Evolutionary conservation across 1,284 basidiomycete species (phyloP), one percentile per base, ranked within the genome.

Genomic region (Pseudozyma sp.): DNA sequence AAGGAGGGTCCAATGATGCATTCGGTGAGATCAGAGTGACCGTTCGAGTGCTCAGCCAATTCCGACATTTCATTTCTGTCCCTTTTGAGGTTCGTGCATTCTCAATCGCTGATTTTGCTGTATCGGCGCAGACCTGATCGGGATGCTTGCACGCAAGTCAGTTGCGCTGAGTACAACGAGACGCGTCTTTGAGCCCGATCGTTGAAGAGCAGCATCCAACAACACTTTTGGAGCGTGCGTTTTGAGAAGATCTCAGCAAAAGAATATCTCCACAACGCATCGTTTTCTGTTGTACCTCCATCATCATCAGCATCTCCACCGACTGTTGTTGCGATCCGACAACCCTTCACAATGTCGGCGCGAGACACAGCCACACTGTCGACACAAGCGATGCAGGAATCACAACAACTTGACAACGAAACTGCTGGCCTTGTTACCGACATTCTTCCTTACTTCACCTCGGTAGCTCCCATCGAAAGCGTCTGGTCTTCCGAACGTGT

Each of bases 361-460:
- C 53, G 57, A 42, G 48, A 56, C 9, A 45, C 52, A 36, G 36
- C 19, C 39, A 42, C 50, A 21, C 18, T 56, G 21, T 16, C 45
- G 31, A 3, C 25, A 31, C 25, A 31, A 31, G 18, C 55, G 14
- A 43, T 21, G 18, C 47, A 50, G 21, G 34, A 52, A 19, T 21
- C 39, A 5, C 53, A 52, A 13, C 64, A 59, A 11, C 59, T 70
- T 40, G 63, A 67, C 36, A 35, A 60, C 31, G 72, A 70, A 50
- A 59, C 67, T 0, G 59, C 67, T 31, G 73, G 60, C 19, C 58
- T 70, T 21, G 64, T 64, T 21, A 54, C 57, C 16, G 73, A 70
- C 65, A 62, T 76, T 31, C 39, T 68, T 11, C 67, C 67, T 42
- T 34, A 54, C 55, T 74, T 74, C 51, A 69, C 66, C 9, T 58